phyloP scores from a whole-genome alignment of 2,329 filamentous ascomycete species.

The Hymenoscyphus albidus region DNA sequence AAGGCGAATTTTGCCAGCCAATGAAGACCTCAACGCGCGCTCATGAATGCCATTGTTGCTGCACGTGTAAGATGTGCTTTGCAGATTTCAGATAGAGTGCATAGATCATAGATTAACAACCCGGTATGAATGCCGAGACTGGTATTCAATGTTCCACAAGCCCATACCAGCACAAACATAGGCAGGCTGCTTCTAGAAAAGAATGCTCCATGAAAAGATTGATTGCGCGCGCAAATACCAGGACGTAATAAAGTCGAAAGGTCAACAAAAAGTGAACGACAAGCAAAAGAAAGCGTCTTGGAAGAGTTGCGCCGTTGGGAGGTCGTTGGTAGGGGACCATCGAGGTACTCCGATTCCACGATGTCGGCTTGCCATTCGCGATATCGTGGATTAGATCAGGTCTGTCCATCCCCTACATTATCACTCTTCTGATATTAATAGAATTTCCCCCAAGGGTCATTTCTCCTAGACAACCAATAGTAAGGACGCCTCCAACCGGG shows the following conservation, averaged over 20 bases:
- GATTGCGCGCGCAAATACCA: not conserved
- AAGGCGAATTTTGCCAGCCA: not conserved
- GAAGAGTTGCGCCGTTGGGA: not conserved
- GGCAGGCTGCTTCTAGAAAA: too few species aligned
- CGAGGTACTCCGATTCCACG: not conserved
- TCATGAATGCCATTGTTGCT: not conserved
- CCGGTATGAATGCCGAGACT: not conserved
- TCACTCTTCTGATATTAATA: conserved; percentile 1
- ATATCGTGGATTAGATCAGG: conserved; percentile 1
- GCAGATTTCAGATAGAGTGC: not conserved
- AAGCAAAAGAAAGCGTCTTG: not conserved
- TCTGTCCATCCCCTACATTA: not conserved
- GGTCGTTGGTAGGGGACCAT: not conserved
- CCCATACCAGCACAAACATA: too few species aligned
- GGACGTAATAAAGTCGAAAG: not conserved
- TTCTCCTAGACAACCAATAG: not conserved
- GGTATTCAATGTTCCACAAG: not conserved
- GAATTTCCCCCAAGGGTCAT: not conserved
- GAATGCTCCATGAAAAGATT: not conserved
- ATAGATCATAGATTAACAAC: not conserved
- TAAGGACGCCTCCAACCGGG: not conserved
- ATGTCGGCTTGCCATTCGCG: not conserved
- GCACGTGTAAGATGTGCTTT: not conserved
- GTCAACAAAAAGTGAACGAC: not conserved
- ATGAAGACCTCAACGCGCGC: not conserved